A percentile compares a stretch with the other conserved stretches of the same genome.
Evolutionary conservation across 306 rosid species (phyloP).

Genomic region (Trichosanthes cucumerina): DNA sequence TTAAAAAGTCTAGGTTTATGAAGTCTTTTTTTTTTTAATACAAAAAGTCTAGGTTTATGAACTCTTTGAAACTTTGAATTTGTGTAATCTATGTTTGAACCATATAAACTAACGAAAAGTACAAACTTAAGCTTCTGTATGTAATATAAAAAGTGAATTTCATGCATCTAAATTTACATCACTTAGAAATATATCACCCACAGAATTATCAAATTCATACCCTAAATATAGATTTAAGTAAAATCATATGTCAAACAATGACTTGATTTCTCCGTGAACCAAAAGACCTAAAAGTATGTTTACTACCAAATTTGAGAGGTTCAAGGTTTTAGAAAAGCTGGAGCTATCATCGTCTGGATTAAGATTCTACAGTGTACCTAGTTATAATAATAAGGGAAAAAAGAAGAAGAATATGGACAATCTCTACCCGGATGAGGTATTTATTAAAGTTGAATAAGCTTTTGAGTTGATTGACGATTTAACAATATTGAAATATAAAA

Average conservation of each 20-base stretch:
- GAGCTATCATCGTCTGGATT: not conserved
- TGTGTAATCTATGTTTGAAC: not conserved
- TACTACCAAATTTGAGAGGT: constrained; percentile 3
- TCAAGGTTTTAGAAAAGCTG: not conserved
- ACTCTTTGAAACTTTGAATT: not conserved
- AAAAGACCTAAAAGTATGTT: not conserved
- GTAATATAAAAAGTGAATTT: not conserved
- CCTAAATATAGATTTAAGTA: not conserved
- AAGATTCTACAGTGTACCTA: not conserved
- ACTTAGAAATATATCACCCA: not conserved
- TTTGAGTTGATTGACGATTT: too few species aligned
- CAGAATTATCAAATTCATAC: not conserved
- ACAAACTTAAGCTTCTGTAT: not conserved
- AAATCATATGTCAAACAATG: not conserved
- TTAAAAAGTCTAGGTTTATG: not conserved
- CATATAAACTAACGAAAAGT: not conserved
- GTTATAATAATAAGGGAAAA: not conserved
- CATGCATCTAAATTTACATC: not conserved
- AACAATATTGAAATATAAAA: not conserved
- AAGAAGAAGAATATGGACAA: not conserved
- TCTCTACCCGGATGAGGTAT: not conserved
- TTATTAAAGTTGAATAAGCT: not conserved
- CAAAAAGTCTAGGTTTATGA: not conserved
- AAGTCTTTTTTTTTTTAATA: too few species aligned
- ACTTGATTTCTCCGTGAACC: not conserved